These are phyloP conservation scores for Punica granatum DNA, from an alignment of 345 rosid genomes.

Conservation along the genomic window DNA sequence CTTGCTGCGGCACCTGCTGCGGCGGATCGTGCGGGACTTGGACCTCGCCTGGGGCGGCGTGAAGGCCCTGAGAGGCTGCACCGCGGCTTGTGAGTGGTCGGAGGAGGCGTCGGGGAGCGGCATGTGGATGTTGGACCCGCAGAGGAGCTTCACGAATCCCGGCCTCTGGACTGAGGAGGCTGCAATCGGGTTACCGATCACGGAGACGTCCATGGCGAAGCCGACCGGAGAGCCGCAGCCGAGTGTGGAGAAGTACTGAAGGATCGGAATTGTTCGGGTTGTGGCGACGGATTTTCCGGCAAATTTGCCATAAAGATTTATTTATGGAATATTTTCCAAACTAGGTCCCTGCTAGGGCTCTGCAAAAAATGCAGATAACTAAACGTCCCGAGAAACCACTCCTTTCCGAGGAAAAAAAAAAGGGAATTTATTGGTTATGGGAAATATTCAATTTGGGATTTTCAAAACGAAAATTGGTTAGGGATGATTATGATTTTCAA, in stretches of 20 bases:
- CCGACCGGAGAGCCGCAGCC: neutral
- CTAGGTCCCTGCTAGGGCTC: too few relatives aligned
- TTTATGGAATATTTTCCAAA: too few relatives aligned
- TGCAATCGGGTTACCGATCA: constrained; percentile 32
- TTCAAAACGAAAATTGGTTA: too few relatives aligned
- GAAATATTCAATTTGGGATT: too few relatives aligned
- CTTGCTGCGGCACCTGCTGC: constrained; percentile 47
- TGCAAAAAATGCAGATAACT: too few relatives aligned
- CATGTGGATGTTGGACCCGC: constrained; percentile 15
- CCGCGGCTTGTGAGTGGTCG: constrained; percentile 2
- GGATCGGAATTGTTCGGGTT: neutral
- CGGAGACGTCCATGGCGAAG: constrained; percentile 37
- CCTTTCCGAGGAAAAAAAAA: too few relatives aligned
- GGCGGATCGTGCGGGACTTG: constrained; percentile 36
- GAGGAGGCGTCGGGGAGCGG: constrained; percentile 25
- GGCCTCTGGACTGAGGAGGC: constrained; percentile 33
- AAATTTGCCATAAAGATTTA: too few relatives aligned
- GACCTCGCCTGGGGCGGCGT: constrained; percentile 50
- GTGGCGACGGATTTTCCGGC: too few relatives aligned
- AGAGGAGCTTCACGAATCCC: constrained; percentile 36
- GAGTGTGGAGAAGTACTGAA: neutral
- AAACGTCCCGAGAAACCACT: too few relatives aligned
- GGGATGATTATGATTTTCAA: too few relatives aligned
- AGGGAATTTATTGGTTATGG: too few relatives aligned
- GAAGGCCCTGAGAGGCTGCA: constrained; percentile 16